Evolutionary conservation across 2,329 filamentous ascomycete species (phyloP).

Genomic region (Cladosporium oxysporum): DNA sequence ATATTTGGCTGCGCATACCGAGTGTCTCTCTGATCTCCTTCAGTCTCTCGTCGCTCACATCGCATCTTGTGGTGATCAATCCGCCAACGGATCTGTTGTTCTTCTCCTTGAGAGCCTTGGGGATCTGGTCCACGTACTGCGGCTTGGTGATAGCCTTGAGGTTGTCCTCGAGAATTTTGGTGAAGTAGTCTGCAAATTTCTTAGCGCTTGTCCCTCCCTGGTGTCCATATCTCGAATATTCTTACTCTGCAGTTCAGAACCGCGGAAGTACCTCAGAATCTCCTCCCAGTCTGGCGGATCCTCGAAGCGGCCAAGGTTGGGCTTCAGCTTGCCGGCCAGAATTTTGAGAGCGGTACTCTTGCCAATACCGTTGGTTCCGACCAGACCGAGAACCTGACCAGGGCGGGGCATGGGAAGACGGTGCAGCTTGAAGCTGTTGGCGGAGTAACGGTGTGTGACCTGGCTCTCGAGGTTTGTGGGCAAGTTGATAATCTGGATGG

Average conservation of each 20-base stretch:
- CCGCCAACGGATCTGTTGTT: constrained; percentile 73
- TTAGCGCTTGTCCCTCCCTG: constrained; percentile 25
- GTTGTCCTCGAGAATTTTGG: constrained; percentile 94
- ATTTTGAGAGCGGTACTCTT: constrained; percentile 99
- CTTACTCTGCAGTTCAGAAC: constrained; percentile 93
- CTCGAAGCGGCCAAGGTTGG: constrained; percentile 90
- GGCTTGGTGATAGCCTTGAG: constrained; percentile 98
- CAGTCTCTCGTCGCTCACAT: constrained; percentile 68
- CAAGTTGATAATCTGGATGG: constrained; percentile 99
- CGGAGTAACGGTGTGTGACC: constrained; percentile 97
- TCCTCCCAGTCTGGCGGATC: constrained; percentile 99
- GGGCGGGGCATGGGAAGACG: constrained; percentile 93
- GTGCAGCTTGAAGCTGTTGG: constrained; percentile 99
- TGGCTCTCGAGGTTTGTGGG: constrained; percentile 98
- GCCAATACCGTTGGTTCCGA: constrained; percentile 99
- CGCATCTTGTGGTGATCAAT: constrained; percentile 73
- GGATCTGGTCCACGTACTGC: constrained; percentile 98
- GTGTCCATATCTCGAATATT: constrained; percentile 20
- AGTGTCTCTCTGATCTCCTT: constrained; percentile 81
- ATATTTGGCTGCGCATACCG: constrained; percentile 43
- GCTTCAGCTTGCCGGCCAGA: constrained; percentile 96
- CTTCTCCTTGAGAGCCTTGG: constrained; percentile 80
- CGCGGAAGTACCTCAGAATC: constrained; percentile 96
- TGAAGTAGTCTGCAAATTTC: constrained; percentile 78
- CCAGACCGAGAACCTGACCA: constrained; percentile 91